phyloP scores from a whole-genome alignment of 2,329 filamentous ascomycete species.

The Chaetomium olivaceum region DNA sequence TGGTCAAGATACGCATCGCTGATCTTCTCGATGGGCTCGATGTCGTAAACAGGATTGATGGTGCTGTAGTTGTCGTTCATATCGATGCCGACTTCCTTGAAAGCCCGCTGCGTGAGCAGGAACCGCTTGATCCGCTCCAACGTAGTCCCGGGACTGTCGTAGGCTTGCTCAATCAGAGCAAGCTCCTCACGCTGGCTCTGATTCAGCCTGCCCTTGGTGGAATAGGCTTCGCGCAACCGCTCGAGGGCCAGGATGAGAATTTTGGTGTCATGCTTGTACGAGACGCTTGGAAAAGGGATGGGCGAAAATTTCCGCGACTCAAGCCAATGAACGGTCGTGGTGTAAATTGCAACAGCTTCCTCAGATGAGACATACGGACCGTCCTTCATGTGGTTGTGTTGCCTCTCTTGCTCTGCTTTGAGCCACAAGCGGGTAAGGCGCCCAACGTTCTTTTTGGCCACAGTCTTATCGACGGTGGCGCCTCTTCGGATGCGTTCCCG shows the following conservation, averaged over 20 bases:
- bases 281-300: slow-evolving; percentile 97
- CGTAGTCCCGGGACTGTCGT: slow-evolving; percentile 95
- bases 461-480: slow-evolving; percentile 97
- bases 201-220: slow-evolving; percentile 93
- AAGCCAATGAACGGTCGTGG: slow-evolving; percentile 97
- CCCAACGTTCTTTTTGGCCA: slow-evolving; percentile 98
- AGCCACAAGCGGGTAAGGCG: slow-evolving; percentile 93
- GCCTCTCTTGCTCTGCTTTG: slow-evolving; percentile 95
- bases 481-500: slow-evolving; percentile 94
- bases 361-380: slow-evolving; percentile 98
- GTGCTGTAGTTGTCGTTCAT: slow-evolving; percentile 99
- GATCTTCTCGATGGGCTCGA: slow-evolving; percentile 99
- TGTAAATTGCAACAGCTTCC: slow-evolving; percentile 98
- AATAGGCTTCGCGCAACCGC: slow-evolving; percentile 90
- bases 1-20: slow-evolving; percentile 98
- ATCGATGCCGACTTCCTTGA: slow-evolving; percentile 99
- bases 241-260: slow-evolving; percentile 95
- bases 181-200: slow-evolving; percentile 97
- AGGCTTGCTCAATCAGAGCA: slow-evolving; percentile 95
- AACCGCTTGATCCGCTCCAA: slow-evolving; percentile 96
- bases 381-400: slow-evolving; percentile 99
- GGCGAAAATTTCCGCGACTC: slow-evolving; percentile 98
- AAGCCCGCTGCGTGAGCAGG: slow-evolving; percentile 91
- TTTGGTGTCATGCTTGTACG: slow-evolving; percentile 99
- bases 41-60: slow-evolving; percentile 98